phyloP scores from a whole-genome alignment of 331 rosid species.

The Malus hybrid region DNA sequence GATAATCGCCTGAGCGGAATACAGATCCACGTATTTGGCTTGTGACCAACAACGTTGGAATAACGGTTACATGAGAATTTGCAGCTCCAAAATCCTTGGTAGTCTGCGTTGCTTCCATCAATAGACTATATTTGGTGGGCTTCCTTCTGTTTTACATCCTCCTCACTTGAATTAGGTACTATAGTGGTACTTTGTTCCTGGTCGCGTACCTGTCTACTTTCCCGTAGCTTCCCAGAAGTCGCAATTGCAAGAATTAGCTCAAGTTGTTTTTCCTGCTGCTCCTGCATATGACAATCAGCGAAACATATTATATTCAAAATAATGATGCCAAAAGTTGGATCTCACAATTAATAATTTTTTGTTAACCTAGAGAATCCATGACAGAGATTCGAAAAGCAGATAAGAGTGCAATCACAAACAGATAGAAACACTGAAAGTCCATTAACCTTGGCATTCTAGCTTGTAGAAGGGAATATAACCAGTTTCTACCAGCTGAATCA shows the following conservation, averaged over 20 bases:
- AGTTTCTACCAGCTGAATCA: background rate
- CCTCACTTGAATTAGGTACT: slow-evolving; percentile 22
- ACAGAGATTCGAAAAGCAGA: background rate
- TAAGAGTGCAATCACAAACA: background rate
- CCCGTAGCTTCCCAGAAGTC: slow-evolving; percentile 56
- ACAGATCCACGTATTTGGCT: slow-evolving; percentile 1
- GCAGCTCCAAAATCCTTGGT: slow-evolving; percentile 15
- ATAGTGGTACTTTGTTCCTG: slow-evolving; percentile 27
- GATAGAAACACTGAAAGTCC: background rate
- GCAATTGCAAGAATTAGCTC: slow-evolving; percentile 77
- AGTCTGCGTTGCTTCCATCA: slow-evolving; percentile 13
- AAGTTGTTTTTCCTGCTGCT: slow-evolving; percentile 84
- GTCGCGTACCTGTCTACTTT: slow-evolving; percentile 33
- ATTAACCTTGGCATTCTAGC: background rate
- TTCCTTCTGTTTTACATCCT: slow-evolving; percentile 45
- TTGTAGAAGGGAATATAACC: background rate
- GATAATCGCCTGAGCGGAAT: background rate
- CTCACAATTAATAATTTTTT: background rate
- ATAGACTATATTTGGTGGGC: slow-evolving; percentile 47
- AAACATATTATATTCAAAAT: background rate
- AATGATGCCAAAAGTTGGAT: background rate
- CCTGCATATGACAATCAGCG: slow-evolving; percentile 33
- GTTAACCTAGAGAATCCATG: background rate
- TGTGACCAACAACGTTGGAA: slow-evolving; percentile 6
- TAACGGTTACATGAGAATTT: slow-evolving; percentile 12